Conservation (phyloP, 495 filamentous ascomycete genomes). For the Pseudomonodictys pantanalensis region DNA sequence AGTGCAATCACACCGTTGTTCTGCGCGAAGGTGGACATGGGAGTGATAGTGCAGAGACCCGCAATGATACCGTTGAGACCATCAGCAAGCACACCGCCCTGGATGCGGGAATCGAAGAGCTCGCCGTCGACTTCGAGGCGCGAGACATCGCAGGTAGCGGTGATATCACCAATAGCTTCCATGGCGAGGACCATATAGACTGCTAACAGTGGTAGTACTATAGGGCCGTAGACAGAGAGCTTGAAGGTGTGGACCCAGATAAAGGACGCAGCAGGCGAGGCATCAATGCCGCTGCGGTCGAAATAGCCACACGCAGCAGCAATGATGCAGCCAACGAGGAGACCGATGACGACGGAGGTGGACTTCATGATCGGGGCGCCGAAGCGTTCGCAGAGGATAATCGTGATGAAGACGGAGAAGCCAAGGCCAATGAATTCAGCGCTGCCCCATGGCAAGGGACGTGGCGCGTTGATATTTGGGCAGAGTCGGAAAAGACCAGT, state of each 20-base stretch:
- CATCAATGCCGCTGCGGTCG: constrained; percentile 63
- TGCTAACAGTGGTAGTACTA: constrained; percentile 79
- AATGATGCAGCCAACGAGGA: constrained; percentile 84
- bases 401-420: constrained; percentile 86
- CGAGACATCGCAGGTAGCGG: constrained; percentile 76
- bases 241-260: constrained; percentile 90
- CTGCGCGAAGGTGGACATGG: constrained; percentile 78
- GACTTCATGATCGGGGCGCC: constrained; percentile 75
- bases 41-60: constrained; percentile 78
- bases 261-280: constrained; percentile 73
- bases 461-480: constrained; percentile 68
- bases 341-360: constrained; percentile 74
- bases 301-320: constrained; percentile 85
- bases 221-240: constrained; percentile 73
- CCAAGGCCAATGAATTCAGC: constrained; percentile 86
- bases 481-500: constrained; percentile 61
- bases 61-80: constrained; percentile 80
- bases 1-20: constrained; percentile 93
- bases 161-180: constrained; percentile 84
- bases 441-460: constrained; percentile 82
- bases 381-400: constrained; percentile 81
- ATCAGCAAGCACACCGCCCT: constrained; percentile 83
- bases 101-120: constrained; percentile 83
- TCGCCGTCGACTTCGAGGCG: constrained; percentile 75
- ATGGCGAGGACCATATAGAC: constrained; percentile 86